Base-by-base conservation (phyloP, 495 filamentous ascomycete genomes). In the Penicillium subrubescens region DNA sequence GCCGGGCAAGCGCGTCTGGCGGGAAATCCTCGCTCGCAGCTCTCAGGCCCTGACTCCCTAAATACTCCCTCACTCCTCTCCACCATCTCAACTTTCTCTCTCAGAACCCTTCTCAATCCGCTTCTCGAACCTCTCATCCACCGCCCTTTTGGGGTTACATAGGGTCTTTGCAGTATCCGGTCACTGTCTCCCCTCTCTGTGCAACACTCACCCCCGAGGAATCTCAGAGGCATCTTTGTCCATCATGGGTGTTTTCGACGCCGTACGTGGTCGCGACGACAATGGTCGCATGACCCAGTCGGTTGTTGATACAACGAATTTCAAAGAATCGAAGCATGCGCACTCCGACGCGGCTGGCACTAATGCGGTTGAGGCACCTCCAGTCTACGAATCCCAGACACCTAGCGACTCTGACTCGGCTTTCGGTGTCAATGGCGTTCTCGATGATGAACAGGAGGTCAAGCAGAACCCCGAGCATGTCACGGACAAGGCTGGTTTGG, bases 401-500 rank as follows among this genome's bases (percentile, higher is more conserved):
- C 29, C 27, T 0, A 33, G 19, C 11, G 57, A 57, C 8, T 57
- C 41, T 5, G 43, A 65, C 11, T 11, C 59, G 19, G 48, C 62
- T 0, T 62, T 57, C 11, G 65, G 57, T 4, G n/a, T 52, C 25
- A 51, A 61, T 50, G 71, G 70, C n/a, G 27, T 68, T 14, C 41
- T 58, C 0, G 65, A 73, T 27, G 71, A 74, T 35, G 72, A 66
- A n/a, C 74, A 71, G 54, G 68, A 76, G 53, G 17, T 64, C 12
- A 35, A 60, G 14, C 44, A 44, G 3, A 66, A 76, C 52, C 70
- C 75, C 0, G 59, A 69, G 5, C 62, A 61, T 15, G 63, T 78
- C 8, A 78, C 72, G 1, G 43, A 69, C 7, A 63, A 71, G 44
- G 75, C 74, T 14, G 68, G 69, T 21, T 19, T 73, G 11, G 80